These are phyloP conservation scores for Suillus spraguei DNA, from an alignment of 768 basidiomycete species.

Conservation along the genomic window DNA sequence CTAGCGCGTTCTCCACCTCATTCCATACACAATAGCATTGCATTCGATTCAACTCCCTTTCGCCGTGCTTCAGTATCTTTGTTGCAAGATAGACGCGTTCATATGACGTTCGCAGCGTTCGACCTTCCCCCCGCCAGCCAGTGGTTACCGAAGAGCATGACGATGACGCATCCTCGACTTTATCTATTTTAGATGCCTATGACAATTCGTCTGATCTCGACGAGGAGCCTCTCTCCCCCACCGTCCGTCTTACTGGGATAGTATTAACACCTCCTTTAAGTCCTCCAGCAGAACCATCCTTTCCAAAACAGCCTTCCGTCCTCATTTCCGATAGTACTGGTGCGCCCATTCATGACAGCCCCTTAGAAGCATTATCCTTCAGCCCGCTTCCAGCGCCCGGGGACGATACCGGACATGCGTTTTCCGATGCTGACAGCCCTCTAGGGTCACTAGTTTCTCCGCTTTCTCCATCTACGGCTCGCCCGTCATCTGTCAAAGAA, in stretches of 20 bases:
- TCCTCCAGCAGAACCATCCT: background rate
- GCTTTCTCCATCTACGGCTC: background rate
- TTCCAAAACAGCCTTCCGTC: background rate
- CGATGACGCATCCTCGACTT: conserved; percentile 21
- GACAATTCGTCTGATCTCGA: conserved; percentile 15
- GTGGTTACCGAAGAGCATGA: conserved; percentile 21
- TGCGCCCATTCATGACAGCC: background rate
- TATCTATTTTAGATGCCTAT: conserved; percentile 23
- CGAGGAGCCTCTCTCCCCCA: conserved; percentile 11
- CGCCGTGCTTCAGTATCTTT: conserved; percentile 13
- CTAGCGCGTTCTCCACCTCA: conserved; percentile 51
- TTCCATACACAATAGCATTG: conserved; percentile 29
- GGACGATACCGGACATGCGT: background rate
- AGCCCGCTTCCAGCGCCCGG: background rate
- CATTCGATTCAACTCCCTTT: conserved; percentile 1
- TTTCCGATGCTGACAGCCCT: background rate
- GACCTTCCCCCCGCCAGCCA: conserved; percentile 12
- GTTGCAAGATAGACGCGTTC: conserved; percentile 15
- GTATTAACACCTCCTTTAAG: background rate
- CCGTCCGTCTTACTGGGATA: conserved; percentile 7
- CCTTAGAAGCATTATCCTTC: background rate
- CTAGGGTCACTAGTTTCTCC: no score
- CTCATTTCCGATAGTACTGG: background rate
- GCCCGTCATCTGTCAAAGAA: background rate
- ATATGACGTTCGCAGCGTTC: conserved; percentile 17